Percentiles rank a stretch among this genome's conserved stretches.
Evolutionary conservation across 768 basidiomycete species (phyloP).

Genomic region (Tephrocybe rancida): DNA sequence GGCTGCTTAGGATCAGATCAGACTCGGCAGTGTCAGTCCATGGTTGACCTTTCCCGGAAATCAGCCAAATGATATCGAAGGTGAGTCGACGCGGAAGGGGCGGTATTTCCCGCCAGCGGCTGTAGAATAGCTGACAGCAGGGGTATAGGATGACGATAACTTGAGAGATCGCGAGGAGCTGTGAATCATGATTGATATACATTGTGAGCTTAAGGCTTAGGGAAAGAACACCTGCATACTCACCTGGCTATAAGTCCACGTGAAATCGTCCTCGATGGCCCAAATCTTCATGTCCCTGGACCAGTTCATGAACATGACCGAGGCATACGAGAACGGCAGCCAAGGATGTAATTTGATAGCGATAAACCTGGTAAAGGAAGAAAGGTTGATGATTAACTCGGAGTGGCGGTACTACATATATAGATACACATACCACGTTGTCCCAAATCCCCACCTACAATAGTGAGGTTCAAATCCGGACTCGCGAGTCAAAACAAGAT

Average conservation of each 20-base stretch:
- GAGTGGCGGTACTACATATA: too few relatives aligned
- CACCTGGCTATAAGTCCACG: conserved; percentile 2
- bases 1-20: not conserved
- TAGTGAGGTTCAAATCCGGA: too few relatives aligned
- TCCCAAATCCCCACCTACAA: too few relatives aligned
- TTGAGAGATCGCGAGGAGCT: conserved; percentile 5
- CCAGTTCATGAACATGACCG: conserved; percentile 2
- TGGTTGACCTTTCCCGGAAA: not conserved
- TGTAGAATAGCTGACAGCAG: not conserved
- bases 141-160: conserved; percentile 2
- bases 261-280: not conserved
- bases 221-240: not conserved
- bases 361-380: too few relatives aligned
- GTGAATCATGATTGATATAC: too few relatives aligned
- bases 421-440: too few relatives aligned
- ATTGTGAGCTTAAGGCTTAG: too few relatives aligned
- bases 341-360: too few relatives aligned
- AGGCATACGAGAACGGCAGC: not conserved
- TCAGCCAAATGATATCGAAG: not conserved
- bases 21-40: not conserved
- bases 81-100: not conserved
- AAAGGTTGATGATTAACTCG: too few relatives aligned
- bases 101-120: not conserved
- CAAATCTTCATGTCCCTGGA: conserved; percentile 1
- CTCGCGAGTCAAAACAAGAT: too few relatives aligned